Evolutionary conservation across 2,329 filamentous ascomycete genomes (phyloP), one percentile per base, ranked within the genome.

Genomic region (Alternaria arborescens): DNA sequence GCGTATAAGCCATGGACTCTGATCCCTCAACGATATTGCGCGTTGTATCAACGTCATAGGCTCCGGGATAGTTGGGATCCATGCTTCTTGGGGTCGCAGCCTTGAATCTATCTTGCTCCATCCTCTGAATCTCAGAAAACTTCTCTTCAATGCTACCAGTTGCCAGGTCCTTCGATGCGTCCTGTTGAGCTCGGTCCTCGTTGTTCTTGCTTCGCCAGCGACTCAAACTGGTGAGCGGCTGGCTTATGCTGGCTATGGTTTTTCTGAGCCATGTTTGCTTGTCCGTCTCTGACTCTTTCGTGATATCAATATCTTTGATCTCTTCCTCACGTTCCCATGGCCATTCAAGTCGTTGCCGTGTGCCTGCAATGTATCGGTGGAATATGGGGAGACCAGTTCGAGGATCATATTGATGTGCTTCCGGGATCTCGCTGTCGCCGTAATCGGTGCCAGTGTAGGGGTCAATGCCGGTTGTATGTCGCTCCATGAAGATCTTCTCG

Each of bases 1-100:
- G 83, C 36, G 88, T 91, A 76, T 91, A 97, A 1, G 91, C 92
- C 72, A 84, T 65, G n/a, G 65, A 66, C 1, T 69, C 57, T 38
- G 62, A 52, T 40, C 88, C 85, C 73, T 97, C 92, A 59, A 93
- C 91, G 56, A 89, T 86, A 75, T 90, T 87, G 66, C 91, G 90
- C 46, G 88, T 81, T 3, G 94, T 97, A 79, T 98, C 94, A 71
- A 72, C 79, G 66, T 88, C 78, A 67, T 58, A 62, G 30, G 66
- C 61, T 4, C 65, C 64, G n/a, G 56, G 47, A 28, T 52, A 5
- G 14, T 61, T 43, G 20, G 55, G 43, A 24, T 65, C 61, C 50
- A 63, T 46, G 55, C 67, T 68, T 50, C 50, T 61, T 18, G 66
- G 64, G 6, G 26, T 43, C 16, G 56, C 44, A 5, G 53, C 42